These are phyloP conservation scores for Hanseniaspora sp. DNA, from an alignment of 1,139 yeast genomes.

Conservation along the genomic window DNA sequence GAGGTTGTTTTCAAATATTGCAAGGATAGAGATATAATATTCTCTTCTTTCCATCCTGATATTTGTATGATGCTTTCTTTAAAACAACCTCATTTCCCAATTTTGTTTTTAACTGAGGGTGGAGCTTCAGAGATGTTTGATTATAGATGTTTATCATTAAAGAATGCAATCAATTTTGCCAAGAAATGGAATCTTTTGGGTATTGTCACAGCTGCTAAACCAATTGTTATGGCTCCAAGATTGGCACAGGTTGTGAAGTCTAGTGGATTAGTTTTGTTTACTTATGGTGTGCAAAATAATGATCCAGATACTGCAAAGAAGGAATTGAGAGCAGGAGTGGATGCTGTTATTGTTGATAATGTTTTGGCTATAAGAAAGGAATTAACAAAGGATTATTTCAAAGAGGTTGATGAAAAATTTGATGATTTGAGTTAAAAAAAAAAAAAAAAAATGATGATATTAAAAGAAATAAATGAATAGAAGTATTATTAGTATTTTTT, in stretches of 20 bases:
- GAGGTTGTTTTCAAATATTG: conserved; percentile 69
- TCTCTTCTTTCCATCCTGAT: conserved; percentile 93
- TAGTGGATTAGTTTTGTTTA: conserved; percentile 84
- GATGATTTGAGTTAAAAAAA: background rate
- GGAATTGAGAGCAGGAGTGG: conserved; percentile 91
- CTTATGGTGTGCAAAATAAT: conserved; percentile 79
- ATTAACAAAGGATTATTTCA: conserved; percentile 31
- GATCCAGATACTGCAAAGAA: conserved; percentile 73
- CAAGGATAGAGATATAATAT: conserved; percentile 68
- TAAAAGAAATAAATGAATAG: background rate
- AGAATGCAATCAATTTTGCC: conserved; percentile 84
- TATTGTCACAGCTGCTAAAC: conserved; percentile 78
- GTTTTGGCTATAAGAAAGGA: conserved; percentile 88
- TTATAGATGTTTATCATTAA: conserved; percentile 74
- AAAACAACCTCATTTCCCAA: conserved; percentile 89
- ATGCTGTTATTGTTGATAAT: conserved; percentile 93
- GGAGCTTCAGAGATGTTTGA: conserved; percentile 83
- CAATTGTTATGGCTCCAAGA: conserved; percentile 77
- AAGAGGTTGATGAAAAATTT: conserved; percentile 5
- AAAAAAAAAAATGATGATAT: background rate
- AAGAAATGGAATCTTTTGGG: conserved; percentile 88
- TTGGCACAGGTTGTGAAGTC: conserved; percentile 81
- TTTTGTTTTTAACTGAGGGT: conserved; percentile 76
- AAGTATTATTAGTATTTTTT: too few species aligned
- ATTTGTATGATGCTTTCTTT: conserved; percentile 72